Evolutionary conservation across 2,329 filamentous ascomycete genomes (phyloP).

Genomic region (Botrytis tulipae): DNA sequence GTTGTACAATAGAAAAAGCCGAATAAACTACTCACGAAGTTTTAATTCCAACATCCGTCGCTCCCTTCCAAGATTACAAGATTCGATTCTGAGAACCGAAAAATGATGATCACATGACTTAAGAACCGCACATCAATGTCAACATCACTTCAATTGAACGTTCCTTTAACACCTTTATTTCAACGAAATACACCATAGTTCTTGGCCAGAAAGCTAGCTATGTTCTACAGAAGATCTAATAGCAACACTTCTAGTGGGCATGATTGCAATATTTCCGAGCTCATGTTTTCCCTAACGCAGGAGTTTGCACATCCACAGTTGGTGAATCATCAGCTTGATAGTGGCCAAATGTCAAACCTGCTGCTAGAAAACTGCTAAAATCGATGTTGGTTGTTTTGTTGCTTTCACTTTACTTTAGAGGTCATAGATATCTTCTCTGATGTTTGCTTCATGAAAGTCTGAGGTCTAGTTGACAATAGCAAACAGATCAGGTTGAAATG

Average conservation of each 20-base stretch:
- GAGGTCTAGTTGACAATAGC: background rate
- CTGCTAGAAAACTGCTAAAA: background rate
- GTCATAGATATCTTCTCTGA: background rate
- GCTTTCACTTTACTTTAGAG: background rate
- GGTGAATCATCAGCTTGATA: background rate
- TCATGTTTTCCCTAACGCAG: background rate
- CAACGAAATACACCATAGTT: background rate
- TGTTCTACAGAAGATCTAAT: background rate
- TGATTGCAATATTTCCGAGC: rapidly evolving
- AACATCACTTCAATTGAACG: background rate
- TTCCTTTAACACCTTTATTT: background rate
- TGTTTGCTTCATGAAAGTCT: background rate
- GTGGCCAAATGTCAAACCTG: background rate
- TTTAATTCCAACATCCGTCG: rapidly evolving
- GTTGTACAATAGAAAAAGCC: background rate
- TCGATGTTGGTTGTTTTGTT: rapidly evolving
- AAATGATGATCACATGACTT: background rate
- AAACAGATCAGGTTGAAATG: background rate
- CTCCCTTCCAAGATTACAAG: too few species aligned
- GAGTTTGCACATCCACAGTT: background rate
- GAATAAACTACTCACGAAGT: background rate
- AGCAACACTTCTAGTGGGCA: too few species aligned
- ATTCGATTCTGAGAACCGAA: background rate
- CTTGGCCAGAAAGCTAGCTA: rapidly evolving
- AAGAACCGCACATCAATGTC: background rate